phyloP scores from a whole-genome alignment of 345 rosid species.

The Bruguiera gymnorhiza region DNA sequence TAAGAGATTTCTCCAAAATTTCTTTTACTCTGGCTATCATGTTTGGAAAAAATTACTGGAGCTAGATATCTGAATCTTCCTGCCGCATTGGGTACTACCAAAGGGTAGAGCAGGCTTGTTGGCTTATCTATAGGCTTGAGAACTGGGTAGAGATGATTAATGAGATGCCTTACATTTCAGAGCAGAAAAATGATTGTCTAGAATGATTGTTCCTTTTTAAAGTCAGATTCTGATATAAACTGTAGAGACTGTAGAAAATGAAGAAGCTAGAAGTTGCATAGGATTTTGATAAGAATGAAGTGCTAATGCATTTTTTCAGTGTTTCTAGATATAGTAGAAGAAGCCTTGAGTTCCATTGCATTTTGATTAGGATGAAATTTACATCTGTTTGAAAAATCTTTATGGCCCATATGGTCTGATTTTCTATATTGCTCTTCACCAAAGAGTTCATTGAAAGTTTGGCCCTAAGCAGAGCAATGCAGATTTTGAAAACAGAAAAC shows the following conservation, averaged over 20 bases:
- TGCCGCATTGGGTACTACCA: too few species aligned
- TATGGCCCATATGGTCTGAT: not conserved
- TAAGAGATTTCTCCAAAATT: not conserved
- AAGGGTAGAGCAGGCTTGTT: not conserved
- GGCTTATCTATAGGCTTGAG: too few species aligned
- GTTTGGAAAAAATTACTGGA: not conserved
- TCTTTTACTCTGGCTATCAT: not conserved
- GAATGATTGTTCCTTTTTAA: not conserved
- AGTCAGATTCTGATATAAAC: conserved; percentile 1
- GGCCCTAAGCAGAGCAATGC: not conserved
- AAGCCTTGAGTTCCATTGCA: too few species aligned
- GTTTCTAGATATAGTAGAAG: not conserved
- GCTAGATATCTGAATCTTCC: too few species aligned
- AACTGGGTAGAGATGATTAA: not conserved
- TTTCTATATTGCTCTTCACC: not conserved
- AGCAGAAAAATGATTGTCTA: not conserved
- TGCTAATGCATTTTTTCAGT: not conserved
- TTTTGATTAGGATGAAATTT: not conserved
- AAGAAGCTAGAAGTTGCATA: not conserved
- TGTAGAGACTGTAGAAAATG: not conserved
- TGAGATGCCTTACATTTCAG: conserved; percentile 1
- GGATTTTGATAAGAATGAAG: not conserved
- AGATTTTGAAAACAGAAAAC: not conserved
- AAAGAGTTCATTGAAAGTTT: not conserved
- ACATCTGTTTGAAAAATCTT: not conserved